Base-by-base conservation (phyloP, 495 filamentous ascomycete genomes). In the Penicillium dipodomyicola region DNA sequence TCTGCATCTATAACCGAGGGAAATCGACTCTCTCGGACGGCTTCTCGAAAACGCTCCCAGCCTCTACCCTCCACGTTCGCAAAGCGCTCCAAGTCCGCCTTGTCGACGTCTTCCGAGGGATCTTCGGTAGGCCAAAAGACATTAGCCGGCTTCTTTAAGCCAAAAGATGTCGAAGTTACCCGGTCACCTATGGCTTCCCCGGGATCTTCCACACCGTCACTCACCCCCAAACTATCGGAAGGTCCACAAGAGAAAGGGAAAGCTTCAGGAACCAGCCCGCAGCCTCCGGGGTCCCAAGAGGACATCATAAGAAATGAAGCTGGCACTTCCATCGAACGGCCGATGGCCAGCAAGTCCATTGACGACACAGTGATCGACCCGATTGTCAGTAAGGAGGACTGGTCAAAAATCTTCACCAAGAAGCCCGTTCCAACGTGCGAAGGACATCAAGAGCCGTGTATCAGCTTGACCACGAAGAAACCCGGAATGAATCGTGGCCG, bases 321-420 rank as follows among this genome's bases (percentile, higher is more conserved):
- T 29, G 30, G 46, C n/a, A 48, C 43, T 12, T 27, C 52, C 11
- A 8, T 11, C 7, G 8, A 23, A 11, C n/a, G 43, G 3, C 27
- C 47, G 15, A 46, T n/a, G 9, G 40, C 52, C 6, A 35, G 23
- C 5, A 49, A 54, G 11, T 23, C 46, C 14, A 20, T 57, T 2
- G 59, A 66, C 2, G 72, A 76, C 9, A 65, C 49, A 19, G 65
- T 89, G 12, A 77, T 86, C 40, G 89, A 93, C 66, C 87, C 87
- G 3, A 83, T 91, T 39, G 79, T 79, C 48, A 80, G 82, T 52
- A 95, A 92, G 65, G 87, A 92, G 62, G 88, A 89, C 23, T 97
- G 94, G 94, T 80, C 81, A 2, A 91, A 88, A 67, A 77, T 98
- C 2, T 88, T 98, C 49, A 83, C 86, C 14, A 92, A 90, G 65